Percentiles rank a stretch among this genome's conserved stretches.
phyloP scores from a whole-genome alignment of 495 filamentous ascomycete genomes.

The Pseudoneurospora amorphoporcata region DNA sequence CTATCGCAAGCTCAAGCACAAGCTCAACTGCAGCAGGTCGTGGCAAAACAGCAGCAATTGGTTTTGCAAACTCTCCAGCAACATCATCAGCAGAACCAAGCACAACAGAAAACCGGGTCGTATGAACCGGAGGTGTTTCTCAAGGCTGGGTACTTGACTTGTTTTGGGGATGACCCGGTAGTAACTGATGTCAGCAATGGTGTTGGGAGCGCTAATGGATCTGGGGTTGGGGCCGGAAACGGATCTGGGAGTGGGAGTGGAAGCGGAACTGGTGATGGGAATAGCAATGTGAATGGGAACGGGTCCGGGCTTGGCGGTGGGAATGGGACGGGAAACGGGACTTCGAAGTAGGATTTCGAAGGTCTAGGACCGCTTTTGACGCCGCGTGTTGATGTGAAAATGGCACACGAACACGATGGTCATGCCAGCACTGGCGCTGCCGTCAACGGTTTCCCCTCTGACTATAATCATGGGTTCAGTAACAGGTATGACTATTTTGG shows the following conservation, averaged over 20 bases:
- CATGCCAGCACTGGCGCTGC: no score
- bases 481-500: not conserved
- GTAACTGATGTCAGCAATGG: not conserved
- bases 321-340: not conserved
- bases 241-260: not conserved
- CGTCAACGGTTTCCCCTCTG: no score
- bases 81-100: not conserved
- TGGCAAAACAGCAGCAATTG: not conserved
- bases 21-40: not conserved
- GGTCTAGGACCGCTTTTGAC: not conserved
- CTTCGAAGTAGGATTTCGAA: not conserved
- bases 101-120: not conserved
- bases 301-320: not conserved
- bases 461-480: no score
- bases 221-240: not conserved
- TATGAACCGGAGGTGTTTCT: slow-evolving; percentile 4
- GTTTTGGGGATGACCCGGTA: slow-evolving; percentile 1
- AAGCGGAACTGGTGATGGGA: not conserved
- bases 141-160: slow-evolving; percentile 9
- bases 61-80: not conserved
- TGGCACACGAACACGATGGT: not conserved
- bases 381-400: not conserved
- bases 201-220: not conserved
- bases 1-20: not conserved
- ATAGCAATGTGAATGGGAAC: not conserved